Conservation (phyloP, 176 grass and related monocot species). For the Musa acuminata region DNA sequence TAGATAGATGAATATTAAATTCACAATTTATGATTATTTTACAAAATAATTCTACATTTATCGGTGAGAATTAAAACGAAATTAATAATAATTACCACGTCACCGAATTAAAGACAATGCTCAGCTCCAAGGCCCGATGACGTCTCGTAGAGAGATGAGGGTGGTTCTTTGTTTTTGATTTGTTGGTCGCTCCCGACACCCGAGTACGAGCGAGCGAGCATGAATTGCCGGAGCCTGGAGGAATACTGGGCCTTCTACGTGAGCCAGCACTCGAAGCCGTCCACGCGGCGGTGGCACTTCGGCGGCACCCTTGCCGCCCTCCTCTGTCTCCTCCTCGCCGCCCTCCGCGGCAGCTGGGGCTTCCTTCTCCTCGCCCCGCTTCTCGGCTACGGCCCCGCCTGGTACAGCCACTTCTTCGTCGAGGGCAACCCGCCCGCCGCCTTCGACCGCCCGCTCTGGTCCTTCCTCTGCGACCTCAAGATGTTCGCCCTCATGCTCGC, state of each 20-base stretch:
- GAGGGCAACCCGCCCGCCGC: conserved; percentile 3
- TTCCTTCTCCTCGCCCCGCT: background rate
- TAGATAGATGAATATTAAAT: too few relatives aligned
- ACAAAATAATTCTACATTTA: too few relatives aligned
- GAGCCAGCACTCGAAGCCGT: conserved; percentile 12
- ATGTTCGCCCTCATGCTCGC: background rate
- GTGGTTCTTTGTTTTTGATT: too few relatives aligned
- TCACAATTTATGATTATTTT: too few relatives aligned
- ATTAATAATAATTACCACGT: too few relatives aligned
- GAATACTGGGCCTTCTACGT: conserved; percentile 9
- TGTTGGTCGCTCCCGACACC: too few relatives aligned
- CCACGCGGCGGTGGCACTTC: conserved; percentile 9
- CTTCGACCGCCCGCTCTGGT: background rate
- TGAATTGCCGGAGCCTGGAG: conserved; percentile 7
- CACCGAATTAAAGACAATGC: too few relatives aligned
- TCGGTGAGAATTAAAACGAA: too few relatives aligned
- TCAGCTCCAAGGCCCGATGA: too few relatives aligned
- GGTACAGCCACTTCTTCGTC: conserved; percentile 14
- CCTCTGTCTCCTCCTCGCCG: background rate
- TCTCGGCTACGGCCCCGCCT: conserved; percentile 5
- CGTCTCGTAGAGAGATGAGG: too few relatives aligned
- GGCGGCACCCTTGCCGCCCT: conserved; percentile 1
- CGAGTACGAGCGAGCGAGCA: background rate
- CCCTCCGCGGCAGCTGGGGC: background rate
- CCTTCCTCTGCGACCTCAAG: conserved; percentile 2